Evolutionary conservation across 2,329 filamentous ascomycete species (phyloP).

Genomic region (Diaporthe citrichinensis): DNA sequence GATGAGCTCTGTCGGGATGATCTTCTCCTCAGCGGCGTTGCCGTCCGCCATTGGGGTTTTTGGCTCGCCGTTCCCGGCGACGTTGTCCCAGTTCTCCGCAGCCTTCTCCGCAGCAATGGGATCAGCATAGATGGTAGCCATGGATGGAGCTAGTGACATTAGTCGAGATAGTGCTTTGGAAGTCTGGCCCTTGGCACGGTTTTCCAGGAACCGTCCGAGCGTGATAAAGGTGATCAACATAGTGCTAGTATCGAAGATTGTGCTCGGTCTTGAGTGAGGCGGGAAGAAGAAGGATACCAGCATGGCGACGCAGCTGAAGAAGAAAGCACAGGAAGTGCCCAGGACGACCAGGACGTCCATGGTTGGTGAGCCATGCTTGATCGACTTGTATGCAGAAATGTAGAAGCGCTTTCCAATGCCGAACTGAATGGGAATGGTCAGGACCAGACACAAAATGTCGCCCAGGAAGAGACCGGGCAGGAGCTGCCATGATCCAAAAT

Average conservation of each 20-base stretch:
- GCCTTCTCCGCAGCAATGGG: constrained; percentile 94
- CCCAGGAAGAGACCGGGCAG: constrained; percentile 87
- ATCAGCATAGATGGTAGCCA: constrained; percentile 96
- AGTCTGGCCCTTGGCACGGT: constrained; percentile 94
- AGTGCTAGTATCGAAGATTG: constrained; percentile 96
- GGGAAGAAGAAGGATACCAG: constrained; percentile 80
- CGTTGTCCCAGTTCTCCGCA: constrained; percentile 80
- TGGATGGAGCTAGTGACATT: constrained; percentile 96
- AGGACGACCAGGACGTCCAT: constrained; percentile 98
- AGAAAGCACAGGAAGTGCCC: constrained; percentile 95
- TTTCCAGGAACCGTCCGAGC: constrained; percentile 91
- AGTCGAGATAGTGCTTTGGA: constrained; percentile 92
- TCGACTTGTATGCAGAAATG: constrained; percentile 89
- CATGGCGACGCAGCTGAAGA: constrained; percentile 94
- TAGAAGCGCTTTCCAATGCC: constrained; percentile 97
- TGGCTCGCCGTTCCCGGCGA: constrained; percentile 56
- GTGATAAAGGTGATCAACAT: constrained; percentile 99
- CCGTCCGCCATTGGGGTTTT: constrained; percentile 64
- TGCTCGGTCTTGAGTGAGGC: constrained; percentile 85
- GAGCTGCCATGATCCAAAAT: constrained; percentile 79
- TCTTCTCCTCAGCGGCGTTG: constrained; percentile 81
- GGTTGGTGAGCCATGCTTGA: constrained; percentile 91
- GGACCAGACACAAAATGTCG: constrained; percentile 84
- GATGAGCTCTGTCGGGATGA: constrained; percentile 94
- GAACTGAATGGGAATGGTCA: constrained; percentile 96